Percentiles rank a stretch among this genome's conserved stretches.
Conservation (phyloP, 208 protist genomes). For the Leishmania aethiopica region DNA sequence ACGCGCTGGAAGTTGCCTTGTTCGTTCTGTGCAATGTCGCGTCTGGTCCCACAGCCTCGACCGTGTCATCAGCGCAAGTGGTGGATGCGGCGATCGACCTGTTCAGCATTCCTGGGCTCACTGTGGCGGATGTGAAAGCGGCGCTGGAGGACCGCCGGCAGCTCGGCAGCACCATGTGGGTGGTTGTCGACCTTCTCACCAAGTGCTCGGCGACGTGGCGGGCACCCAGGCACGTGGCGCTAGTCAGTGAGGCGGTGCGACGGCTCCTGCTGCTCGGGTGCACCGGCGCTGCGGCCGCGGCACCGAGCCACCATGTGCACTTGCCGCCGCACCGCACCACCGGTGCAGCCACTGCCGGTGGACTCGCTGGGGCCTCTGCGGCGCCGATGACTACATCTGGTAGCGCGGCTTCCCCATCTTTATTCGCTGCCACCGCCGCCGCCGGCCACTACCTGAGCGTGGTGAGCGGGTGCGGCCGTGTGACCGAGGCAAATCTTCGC, state of each 20-base stretch:
- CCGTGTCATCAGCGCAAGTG: conserved; percentile 18
- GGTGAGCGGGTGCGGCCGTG: conserved; percentile 57
- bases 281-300: not conserved
- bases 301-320: not conserved
- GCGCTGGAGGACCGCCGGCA: conserved; percentile 31
- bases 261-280: conserved; percentile 25
- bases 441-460: conserved; percentile 46
- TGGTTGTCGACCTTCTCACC: conserved; percentile 25
- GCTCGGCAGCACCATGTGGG: conserved; percentile 29
- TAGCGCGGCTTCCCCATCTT: not conserved
- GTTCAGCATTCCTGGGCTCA: conserved; percentile 25
- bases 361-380: not conserved
- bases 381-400: not conserved
- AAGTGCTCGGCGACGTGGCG: conserved; percentile 28
- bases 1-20: conserved; percentile 44
- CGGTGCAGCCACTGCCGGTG: not conserved
- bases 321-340: not conserved
- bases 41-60: conserved; percentile 7
- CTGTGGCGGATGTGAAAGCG: conserved; percentile 13
- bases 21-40: conserved; percentile 28
- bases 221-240: conserved; percentile 27
- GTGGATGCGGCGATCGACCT: conserved; percentile 36
- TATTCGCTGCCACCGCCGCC: not conserved
- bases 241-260: conserved; percentile 21
- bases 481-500: conserved; percentile 49